Evolutionary conservation across 805 yeast species (phyloP), one percentile per base, ranked within the genome.

Genomic region (Sungouiella thailandica): DNA sequence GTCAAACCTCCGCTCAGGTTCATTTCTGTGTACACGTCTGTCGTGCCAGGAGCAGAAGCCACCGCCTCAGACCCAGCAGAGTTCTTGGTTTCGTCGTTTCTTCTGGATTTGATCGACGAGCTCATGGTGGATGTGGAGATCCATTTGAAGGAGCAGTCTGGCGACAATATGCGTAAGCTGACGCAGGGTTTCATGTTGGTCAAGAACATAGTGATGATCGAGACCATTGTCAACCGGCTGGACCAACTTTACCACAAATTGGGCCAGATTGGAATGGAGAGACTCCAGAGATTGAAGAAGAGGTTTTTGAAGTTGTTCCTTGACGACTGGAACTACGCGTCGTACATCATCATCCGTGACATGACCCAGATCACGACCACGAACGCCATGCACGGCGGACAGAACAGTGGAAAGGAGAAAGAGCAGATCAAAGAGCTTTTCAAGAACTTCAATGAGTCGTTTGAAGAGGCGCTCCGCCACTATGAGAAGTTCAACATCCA

Each of bases 351-450:
- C 31, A 79, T 90, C 16, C 45, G 67, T 71, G 95, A 83, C 47
- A 83, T 82, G 46, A 83, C 95, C 2, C 78, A 82, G 10, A 78
- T 78, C 19, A 70, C 75, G 26, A 70, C 78, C 16, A 68, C 72
- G 14, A 67, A 68, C 34, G 70, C 74, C 25, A 36, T 13, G 74
- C 72, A 23, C 56, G 63, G 49, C 11, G 44, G 44, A 11, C 53
- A 52, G 29, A 37, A 60, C 38, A 44, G 76, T 28, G 76, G 78
- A n/a, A 83, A 84, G 45, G 95, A 87, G 44, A 76, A 78, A 42
- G 96, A 87, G 34, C 75, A 69, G 31, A 76, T 87, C 36, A 93
- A 90, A 50, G 96, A 93, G 40, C 77, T 85, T 51, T 87, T 86
- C 61, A 76, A 74, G 43, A 80, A 73, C 39, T 93, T 90, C 62